Evolutionary conservation across 306 rosid genomes (phyloP).

Genomic region (Calophaca sinica): DNA sequence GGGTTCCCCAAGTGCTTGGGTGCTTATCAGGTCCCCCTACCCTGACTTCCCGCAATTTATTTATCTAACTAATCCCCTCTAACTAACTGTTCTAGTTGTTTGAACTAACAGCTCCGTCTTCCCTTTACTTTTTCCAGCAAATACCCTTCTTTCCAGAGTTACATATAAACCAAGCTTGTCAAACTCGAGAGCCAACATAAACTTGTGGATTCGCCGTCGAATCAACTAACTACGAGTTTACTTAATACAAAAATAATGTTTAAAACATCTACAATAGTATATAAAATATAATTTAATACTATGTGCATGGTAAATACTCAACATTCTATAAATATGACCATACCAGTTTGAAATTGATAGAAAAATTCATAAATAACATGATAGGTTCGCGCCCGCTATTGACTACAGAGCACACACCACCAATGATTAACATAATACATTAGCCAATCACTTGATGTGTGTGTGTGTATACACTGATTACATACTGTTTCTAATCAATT

Average conservation of each 20-base stretch:
- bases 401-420: not conserved
- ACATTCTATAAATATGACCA: too few species aligned
- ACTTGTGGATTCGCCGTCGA: not conserved
- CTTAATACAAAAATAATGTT: not conserved
- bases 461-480: not conserved
- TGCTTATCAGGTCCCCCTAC: not conserved
- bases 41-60: not conserved
- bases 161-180: not conserved
- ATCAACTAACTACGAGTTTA: not conserved
- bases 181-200: not conserved
- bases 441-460: not conserved
- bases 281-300: too few species aligned
- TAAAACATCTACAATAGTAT: not conserved
- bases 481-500: not conserved
- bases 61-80: constrained; percentile 18
- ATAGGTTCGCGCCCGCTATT: too few species aligned
- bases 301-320: too few species aligned
- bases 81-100: constrained; percentile 24
- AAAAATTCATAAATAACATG: too few species aligned
- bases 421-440: not conserved
- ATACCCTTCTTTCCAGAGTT: not conserved
- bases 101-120: constrained; percentile 10
- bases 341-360: too few species aligned
- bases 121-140: constrained; percentile 5
- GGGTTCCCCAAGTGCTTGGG: too few species aligned